phyloP scores from a whole-genome alignment of 2,329 filamentous ascomycete species.

The Aspergillus sp. region DNA sequence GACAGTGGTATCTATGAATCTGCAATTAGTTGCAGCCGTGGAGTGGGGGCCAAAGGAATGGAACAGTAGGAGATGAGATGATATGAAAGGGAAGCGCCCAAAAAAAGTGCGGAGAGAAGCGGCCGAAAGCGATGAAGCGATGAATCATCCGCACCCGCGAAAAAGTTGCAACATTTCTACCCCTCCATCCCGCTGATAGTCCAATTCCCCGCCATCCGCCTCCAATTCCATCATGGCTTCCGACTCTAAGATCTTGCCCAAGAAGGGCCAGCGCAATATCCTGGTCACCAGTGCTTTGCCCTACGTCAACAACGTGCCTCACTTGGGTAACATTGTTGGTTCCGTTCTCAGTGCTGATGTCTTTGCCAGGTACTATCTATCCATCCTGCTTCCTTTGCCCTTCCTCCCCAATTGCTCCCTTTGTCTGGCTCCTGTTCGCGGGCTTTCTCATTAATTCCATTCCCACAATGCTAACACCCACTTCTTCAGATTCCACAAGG shows the following conservation, averaged over 20 bases:
- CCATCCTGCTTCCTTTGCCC: constrained; percentile 40
- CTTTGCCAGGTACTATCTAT: constrained; percentile 57
- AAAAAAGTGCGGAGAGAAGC: constrained; percentile 1
- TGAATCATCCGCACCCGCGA: constrained; percentile 22
- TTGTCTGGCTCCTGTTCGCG: constrained; percentile 40
- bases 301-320: constrained; percentile 78
- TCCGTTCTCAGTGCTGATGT: constrained; percentile 88
- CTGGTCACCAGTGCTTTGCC: constrained; percentile 90
- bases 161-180: constrained; percentile 15
- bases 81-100: constrained; percentile 43
- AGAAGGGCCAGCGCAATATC: constrained; percentile 78
- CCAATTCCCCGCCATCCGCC: constrained; percentile 18
- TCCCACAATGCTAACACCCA: constrained; percentile 17
- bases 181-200: constrained; percentile 9
- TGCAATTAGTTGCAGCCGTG: background rate
- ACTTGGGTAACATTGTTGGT: constrained; percentile 86
- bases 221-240: constrained; percentile 29
- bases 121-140: constrained; percentile 9
- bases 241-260: constrained; percentile 57
- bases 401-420: constrained; percentile 61
- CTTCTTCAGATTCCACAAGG: constrained; percentile 68
- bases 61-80: constrained; percentile 56
- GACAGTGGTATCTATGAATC: background rate
- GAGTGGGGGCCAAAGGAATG: background rate
- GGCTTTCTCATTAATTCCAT: background rate